Base-by-base conservation (phyloP, 2,329 filamentous ascomycete genomes). In the Pseudofabraea citricarpa region DNA sequence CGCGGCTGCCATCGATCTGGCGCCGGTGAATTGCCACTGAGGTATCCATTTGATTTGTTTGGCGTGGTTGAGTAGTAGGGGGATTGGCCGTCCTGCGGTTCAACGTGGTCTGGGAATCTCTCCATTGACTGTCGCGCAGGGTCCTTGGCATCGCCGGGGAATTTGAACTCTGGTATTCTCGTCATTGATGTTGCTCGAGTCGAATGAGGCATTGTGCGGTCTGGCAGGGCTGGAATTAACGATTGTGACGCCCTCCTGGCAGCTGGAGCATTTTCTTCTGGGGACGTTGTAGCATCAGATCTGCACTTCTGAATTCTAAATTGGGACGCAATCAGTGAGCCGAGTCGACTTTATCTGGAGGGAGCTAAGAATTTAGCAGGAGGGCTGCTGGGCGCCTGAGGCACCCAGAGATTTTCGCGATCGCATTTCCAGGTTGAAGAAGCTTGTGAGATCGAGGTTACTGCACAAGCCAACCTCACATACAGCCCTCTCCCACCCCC, bases 1-100 rank as follows among this genome's bases (percentile, higher is more conserved):
- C 77, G 73, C 31, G 77, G 70, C 43, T 79, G 75, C 83, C 83
- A 87, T 53, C 74, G 70, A 50, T 83, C 76, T 43, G 65, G 61
- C 18, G 63, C 61, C 12, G 56, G 53, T 26, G 53, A 45, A 16
- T 51, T 41, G 33, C 56, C 58, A 36, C 56, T 59, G 27, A 54
- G 41, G 29, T 60, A 52, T 22, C 51, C 52, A 47, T 58, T 59
- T 21, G 44, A n/a, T 20, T 38, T 36, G 19, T 26, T 52, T 12
- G 54, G 47, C 42, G 44, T 53, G 12, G 49, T 36, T 31, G 52
- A 36, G 39, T 54, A 41, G 23, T 40, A 48, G 26, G 46, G 41
- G 5, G 46, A 45, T 40, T 53, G 49, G 29, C 44, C 45, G 43
- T 57, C 47, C 50, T 49, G 36, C 5, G 63, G 50, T 53, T 78